phyloP scores from a whole-genome alignment of 2,329 filamentous ascomycete genomes.

The Bimuria novae-zelandiae region DNA sequence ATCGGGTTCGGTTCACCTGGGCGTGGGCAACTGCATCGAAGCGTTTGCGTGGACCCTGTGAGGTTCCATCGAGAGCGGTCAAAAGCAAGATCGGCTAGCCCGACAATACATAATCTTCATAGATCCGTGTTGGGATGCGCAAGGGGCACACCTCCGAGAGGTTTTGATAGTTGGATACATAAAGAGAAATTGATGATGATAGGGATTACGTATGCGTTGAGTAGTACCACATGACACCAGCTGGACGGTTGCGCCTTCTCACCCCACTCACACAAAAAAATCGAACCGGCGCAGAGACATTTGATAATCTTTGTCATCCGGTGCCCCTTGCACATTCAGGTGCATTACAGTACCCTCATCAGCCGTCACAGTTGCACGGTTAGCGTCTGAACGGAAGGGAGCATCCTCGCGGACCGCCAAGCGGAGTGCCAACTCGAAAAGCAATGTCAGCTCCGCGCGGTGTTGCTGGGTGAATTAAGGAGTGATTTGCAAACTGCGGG shows the following conservation, averaged over 20 bases:
- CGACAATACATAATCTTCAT: background rate
- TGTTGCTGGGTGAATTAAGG: conserved; percentile 22
- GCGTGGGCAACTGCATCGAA: background rate
- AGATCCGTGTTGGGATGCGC: background rate
- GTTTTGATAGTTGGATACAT: background rate
- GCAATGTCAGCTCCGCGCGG: conserved; percentile 29
- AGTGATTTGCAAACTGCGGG: conserved; percentile 23
- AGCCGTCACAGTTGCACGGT: conserved; percentile 37
- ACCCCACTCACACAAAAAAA: conserved; percentile 19
- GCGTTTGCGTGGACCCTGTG: background rate
- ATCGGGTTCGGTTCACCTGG: background rate
- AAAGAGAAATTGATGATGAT: background rate
- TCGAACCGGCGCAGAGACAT: conserved; percentile 28
- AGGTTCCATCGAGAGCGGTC: background rate
- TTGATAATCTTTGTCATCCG: conserved; percentile 25
- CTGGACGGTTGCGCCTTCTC: too few relatives aligned
- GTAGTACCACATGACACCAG: conserved; percentile 7
- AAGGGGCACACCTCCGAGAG: background rate
- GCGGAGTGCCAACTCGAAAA: conserved; percentile 33
- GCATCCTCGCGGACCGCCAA: conserved; percentile 23
- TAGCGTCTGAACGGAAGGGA: conserved; percentile 31
- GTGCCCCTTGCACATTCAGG: conserved; percentile 25
- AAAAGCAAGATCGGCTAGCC: background rate
- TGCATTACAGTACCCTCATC: conserved; percentile 18
- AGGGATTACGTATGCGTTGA: conserved; percentile 14